A percentile compares a stretch with the other conserved stretches of the same genome.
Conservation (phyloP, 140 eudicot species). For the Bidens hawaiensis region DNA sequence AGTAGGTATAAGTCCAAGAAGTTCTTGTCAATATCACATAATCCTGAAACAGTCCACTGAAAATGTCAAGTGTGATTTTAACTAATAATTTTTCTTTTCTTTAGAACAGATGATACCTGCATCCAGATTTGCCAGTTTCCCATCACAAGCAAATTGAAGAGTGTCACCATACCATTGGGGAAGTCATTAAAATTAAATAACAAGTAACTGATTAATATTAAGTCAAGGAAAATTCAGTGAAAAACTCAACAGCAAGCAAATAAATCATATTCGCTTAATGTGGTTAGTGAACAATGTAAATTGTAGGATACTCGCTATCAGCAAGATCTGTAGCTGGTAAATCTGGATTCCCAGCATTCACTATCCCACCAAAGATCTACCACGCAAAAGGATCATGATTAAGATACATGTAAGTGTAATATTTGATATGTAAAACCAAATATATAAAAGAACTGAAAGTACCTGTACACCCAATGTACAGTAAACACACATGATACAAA, state of each 20-base stretch:
- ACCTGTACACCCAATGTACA: constrained; percentile 94
- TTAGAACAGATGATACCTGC: constrained; percentile 48
- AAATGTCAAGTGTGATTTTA: neutral
- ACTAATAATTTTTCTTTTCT: neutral
- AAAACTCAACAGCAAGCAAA: no score
- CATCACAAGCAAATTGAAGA: constrained; percentile 85
- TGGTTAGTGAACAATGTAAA: neutral
- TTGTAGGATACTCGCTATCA: constrained; percentile 81
- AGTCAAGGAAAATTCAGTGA: constrained; percentile 44
- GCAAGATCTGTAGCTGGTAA: constrained; percentile 72
- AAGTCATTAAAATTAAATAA: constrained; percentile 88
- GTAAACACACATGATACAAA: constrained; percentile 84
- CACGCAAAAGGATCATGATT: neutral
- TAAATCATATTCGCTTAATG: neutral
- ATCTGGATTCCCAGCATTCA: constrained; percentile 72
- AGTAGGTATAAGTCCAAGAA: constrained; percentile 68
- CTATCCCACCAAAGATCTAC: constrained; percentile 89
- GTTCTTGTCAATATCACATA: constrained; percentile 69
- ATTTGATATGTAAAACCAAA: neutral
- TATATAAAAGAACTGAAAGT: neutral
- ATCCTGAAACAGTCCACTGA: constrained; percentile 46
- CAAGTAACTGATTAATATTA: constrained; percentile 35
- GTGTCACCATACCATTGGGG: constrained; percentile 98
- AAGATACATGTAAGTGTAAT: neutral
- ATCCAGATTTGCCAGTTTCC: constrained; percentile 95